These are phyloP conservation scores for Knoxdaviesia capensis DNA, from an alignment of 2,329 filamentous ascomycete genomes.

Conservation along the genomic window DNA sequence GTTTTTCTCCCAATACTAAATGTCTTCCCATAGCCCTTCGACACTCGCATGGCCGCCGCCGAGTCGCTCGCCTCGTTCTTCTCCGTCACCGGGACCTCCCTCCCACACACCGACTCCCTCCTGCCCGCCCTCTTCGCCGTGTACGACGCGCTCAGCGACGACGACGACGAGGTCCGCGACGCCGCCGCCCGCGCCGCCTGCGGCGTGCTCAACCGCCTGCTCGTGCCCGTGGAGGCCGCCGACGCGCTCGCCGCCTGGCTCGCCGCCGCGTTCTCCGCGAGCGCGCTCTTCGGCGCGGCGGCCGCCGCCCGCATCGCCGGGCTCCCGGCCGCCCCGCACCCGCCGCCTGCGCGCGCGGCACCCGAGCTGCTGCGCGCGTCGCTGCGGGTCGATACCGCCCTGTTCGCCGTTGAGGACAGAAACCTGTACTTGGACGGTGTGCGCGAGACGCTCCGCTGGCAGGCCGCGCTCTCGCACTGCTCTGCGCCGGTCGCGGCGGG, in stretches of 20 bases:
- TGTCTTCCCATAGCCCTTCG: conserved; percentile 29
- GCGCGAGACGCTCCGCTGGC: conserved; percentile 54
- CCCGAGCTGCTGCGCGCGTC: conserved; percentile 21
- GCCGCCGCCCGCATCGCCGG: conserved; percentile 21
- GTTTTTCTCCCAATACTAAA: background rate
- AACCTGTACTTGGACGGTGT: conserved; percentile 84
- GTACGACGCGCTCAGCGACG: conserved; percentile 66
- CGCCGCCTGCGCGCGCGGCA: conserved; percentile 11
- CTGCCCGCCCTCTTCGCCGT: conserved; percentile 42
- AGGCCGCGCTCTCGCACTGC: conserved; percentile 20
- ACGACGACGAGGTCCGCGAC: conserved; percentile 74
- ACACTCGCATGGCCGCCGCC: conserved; percentile 40
- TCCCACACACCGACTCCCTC: conserved; percentile 14
- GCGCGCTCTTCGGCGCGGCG: conserved; percentile 16
- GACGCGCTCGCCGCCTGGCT: conserved; percentile 24
- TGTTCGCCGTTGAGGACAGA: conserved; percentile 81
- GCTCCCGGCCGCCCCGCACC: conserved; percentile 4
- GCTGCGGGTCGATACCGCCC: conserved; percentile 36
- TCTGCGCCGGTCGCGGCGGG: conserved; percentile 6
- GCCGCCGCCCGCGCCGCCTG: conserved; percentile 31
- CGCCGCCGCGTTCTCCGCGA: conserved; percentile 13
- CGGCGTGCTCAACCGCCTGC: conserved; percentile 21
- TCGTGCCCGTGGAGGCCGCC: conserved; percentile 27
- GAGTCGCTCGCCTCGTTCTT: conserved; percentile 33
- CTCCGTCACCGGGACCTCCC: conserved; percentile 3